These are phyloP conservation scores for Chaetomium tenue DNA, from an alignment of 495 filamentous ascomycete species.

Conservation along the genomic window DNA sequence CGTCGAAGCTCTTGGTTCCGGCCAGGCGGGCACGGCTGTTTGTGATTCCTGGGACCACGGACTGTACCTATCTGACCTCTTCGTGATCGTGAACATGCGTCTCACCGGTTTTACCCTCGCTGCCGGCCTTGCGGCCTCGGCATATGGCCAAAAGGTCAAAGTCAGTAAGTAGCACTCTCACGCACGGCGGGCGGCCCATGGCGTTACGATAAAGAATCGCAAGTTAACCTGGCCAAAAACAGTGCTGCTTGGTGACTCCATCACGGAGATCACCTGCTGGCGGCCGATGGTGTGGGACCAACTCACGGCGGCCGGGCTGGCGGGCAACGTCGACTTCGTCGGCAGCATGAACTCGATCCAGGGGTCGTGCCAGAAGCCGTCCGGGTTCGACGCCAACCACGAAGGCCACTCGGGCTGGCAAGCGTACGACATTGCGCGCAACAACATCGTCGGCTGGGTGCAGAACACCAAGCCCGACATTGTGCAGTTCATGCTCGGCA, in stretches of 20 bases:
- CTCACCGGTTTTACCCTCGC: constrained; percentile 7
- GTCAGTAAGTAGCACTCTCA: constrained; percentile 21
- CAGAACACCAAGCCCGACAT: constrained; percentile 37
- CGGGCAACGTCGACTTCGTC: constrained; percentile 37
- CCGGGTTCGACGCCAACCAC: constrained; percentile 34
- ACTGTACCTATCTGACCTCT: background rate
- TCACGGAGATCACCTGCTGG: constrained; percentile 42
- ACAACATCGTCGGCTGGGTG: constrained; percentile 39
- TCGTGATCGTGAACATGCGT: constrained; percentile 22
- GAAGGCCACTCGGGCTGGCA: constrained; percentile 44
- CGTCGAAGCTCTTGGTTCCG: background rate
- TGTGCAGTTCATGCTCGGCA: constrained; percentile 43
- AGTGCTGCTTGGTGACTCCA: constrained; percentile 41
- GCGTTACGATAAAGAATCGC: background rate
- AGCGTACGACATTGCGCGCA: constrained; percentile 41
- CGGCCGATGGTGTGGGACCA: constrained; percentile 37
- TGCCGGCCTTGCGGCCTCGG: constrained; percentile 22
- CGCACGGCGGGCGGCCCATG: background rate
- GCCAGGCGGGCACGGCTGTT: background rate
- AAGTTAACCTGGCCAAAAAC: constrained; percentile 9
- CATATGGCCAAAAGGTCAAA: constrained; percentile 26
- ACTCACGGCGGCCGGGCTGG: constrained; percentile 29
- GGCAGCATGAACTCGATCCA: constrained; percentile 36
- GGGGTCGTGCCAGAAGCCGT: constrained; percentile 22
- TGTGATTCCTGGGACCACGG: constrained; percentile 18